These are phyloP conservation scores for Phytopythium ostracodes DNA, from an alignment of 352 stramenopile species.

Conservation along the genomic window DNA sequence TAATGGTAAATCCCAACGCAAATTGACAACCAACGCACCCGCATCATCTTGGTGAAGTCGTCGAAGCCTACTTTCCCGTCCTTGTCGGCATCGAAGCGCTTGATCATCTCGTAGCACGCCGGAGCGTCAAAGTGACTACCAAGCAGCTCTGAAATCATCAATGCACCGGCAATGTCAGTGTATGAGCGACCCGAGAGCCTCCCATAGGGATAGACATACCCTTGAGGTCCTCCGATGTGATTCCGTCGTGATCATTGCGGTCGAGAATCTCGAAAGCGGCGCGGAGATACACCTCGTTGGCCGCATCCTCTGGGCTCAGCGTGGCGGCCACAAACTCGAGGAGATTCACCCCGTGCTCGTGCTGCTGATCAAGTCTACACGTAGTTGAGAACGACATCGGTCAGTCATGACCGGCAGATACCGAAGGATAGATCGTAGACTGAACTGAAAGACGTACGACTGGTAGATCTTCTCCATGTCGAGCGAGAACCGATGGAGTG, in stretches of 20 bases:
- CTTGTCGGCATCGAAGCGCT: slow-evolving; percentile 48
- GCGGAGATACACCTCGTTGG: slow-evolving; percentile 47
- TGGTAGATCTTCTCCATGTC: slow-evolving; percentile 63
- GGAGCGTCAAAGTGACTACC: slow-evolving; percentile 55
- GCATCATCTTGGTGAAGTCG: slow-evolving; percentile 72
- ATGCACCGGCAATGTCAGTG: not conserved
- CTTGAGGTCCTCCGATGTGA: slow-evolving; percentile 52
- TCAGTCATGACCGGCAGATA: slow-evolving; percentile 1
- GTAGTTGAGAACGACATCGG: not conserved
- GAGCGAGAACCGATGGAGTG: slow-evolving; percentile 53
- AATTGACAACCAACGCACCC: slow-evolving; percentile 8
- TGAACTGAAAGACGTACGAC: slow-evolving; percentile 25
- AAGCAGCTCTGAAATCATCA: slow-evolving; percentile 21
- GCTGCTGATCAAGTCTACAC: slow-evolving; percentile 62
- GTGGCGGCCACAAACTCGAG: slow-evolving; percentile 78
- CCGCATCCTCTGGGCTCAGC: slow-evolving; percentile 51
- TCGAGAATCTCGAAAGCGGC: slow-evolving; percentile 63
- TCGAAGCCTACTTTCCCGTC: slow-evolving; percentile 69
- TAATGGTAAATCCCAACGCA: not conserved
- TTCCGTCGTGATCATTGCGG: slow-evolving; percentile 49
- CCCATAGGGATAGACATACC: slow-evolving; percentile 8
- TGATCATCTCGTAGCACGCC: slow-evolving; percentile 66
- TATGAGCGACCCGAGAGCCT: not conserved
- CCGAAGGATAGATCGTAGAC: not conserved
- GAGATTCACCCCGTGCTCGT: slow-evolving; percentile 70